Conservation (phyloP, 352 stramenopile species). For the Blastocystis sp. region DNA sequence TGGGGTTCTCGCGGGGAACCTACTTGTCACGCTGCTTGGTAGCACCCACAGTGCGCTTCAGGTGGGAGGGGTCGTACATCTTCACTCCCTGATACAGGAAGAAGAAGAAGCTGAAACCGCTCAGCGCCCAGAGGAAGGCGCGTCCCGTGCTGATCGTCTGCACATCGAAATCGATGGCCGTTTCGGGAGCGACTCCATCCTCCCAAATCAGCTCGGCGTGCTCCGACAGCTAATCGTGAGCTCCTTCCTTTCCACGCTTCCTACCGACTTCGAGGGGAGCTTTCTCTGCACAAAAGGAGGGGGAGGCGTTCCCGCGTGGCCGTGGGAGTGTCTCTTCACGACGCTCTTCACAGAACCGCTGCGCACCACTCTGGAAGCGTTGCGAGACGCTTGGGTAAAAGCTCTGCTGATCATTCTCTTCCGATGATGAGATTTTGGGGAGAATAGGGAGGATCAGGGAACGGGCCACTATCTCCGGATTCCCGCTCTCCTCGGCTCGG, state of each 20-base stretch:
- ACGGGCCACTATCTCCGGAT: neutral
- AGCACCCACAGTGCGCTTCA: slow-evolving; percentile 9
- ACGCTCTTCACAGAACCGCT: slow-evolving; percentile 37
- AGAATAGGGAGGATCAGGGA: slow-evolving; percentile 8
- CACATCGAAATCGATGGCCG: slow-evolving; percentile 69
- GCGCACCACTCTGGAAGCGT: slow-evolving; percentile 22
- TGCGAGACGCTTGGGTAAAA: slow-evolving; percentile 25
- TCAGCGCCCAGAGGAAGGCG: slow-evolving; percentile 50
- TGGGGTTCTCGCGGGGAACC: slow-evolving; percentile 43
- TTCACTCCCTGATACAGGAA: slow-evolving; percentile 61
- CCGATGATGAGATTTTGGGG: neutral
- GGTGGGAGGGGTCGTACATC: slow-evolving; percentile 26
- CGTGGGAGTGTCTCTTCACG: slow-evolving; percentile 49
- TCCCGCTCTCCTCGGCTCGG: neutral
- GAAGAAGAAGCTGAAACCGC: slow-evolving; percentile 66
- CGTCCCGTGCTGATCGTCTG: slow-evolving; percentile 36
- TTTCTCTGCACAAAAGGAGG: slow-evolving; percentile 57
- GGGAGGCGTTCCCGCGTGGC: slow-evolving; percentile 41
- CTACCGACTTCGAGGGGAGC: slow-evolving; percentile 43
- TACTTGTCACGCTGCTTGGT: neutral
- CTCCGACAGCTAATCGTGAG: slow-evolving; percentile 38
- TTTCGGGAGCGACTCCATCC: slow-evolving; percentile 67
- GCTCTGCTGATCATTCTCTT: slow-evolving; percentile 53
- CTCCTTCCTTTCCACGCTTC: neutral
- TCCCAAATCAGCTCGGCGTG: slow-evolving; percentile 69